Evolutionary conservation across 371 early-diverging fungal species (phyloP).

Genomic region (Rhizopus arrhizus): DNA sequence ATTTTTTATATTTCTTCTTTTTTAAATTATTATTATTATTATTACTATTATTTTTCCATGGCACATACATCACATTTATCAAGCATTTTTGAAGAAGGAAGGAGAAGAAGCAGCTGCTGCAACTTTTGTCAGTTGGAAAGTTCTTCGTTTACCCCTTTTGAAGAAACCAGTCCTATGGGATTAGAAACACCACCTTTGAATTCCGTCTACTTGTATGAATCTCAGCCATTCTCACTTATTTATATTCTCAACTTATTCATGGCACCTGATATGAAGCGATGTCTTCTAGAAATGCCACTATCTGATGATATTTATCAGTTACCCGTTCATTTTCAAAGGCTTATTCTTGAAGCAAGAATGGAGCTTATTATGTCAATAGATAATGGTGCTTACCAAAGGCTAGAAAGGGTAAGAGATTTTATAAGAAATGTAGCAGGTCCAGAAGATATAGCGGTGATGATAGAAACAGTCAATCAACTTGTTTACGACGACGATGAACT

Average conservation of each 20-base stretch:
- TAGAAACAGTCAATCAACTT: constrained; percentile 12
- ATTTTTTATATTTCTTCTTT: neutral
- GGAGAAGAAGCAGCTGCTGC: constrained; percentile 20
- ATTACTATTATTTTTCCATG: neutral
- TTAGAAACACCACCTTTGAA: constrained; percentile 19
- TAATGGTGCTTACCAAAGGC: constrained; percentile 21
- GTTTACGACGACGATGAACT: constrained; percentile 24
- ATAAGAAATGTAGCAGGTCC: constrained; percentile 7
- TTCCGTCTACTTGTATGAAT: constrained; percentile 13
- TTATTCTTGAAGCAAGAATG: constrained; percentile 43
- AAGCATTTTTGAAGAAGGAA: neutral
- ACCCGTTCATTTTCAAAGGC: constrained; percentile 35
- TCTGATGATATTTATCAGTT: constrained; percentile 41
- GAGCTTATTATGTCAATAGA: constrained; percentile 23
- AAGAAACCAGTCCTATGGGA: neutral
- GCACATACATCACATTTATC: constrained; percentile 1
- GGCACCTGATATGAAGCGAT: constrained; percentile 37
- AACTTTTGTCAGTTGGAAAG: neutral
- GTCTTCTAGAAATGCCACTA: constrained; percentile 29
- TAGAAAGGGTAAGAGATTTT: constrained; percentile 25
- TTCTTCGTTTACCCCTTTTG: constrained; percentile 1
- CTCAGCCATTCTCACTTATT: constrained; percentile 23
- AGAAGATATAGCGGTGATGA: constrained; percentile 16
- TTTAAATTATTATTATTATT: neutral
- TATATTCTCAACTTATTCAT: constrained; percentile 41